These are phyloP conservation scores for Brasilioporus rufonigricans DNA, from an alignment of 768 basidiomycete genomes.

Conservation along the genomic window DNA sequence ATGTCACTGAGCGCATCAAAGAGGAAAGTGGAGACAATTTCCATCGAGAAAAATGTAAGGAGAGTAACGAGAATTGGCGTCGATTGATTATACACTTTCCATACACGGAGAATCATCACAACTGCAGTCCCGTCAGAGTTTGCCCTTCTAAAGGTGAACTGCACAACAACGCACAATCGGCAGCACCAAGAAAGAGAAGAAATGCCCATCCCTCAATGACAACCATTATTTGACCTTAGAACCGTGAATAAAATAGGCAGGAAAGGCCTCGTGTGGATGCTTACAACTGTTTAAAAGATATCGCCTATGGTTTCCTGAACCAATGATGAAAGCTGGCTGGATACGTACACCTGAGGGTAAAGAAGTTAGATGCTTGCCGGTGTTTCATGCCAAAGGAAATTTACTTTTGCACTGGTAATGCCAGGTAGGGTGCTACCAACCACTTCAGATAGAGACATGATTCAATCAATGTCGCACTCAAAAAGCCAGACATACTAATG, in stretches of 20 bases:
- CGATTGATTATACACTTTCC: not conserved
- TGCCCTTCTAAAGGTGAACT: not conserved
- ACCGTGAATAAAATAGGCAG: not conserved
- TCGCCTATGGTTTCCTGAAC: not conserved
- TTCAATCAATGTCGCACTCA: not conserved
- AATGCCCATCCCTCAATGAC: not conserved
- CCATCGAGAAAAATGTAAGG: not conserved
- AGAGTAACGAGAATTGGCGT: not conserved
- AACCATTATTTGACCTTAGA: not conserved
- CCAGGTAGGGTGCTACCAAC: slow-evolving; percentile 1
- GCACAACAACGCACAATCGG: not conserved
- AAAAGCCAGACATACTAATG: not conserved
- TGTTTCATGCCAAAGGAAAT: not conserved
- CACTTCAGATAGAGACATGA: not conserved
- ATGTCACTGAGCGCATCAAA: not conserved
- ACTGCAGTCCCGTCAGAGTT: not conserved
- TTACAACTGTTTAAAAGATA: not conserved
- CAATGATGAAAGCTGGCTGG: not conserved
- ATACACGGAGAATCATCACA: not conserved
- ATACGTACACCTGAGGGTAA: not conserved
- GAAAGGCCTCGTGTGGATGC: not conserved
- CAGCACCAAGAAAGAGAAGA: not conserved
- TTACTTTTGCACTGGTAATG: slow-evolving; percentile 1
- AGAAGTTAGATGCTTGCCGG: not conserved
- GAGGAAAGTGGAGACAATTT: not conserved